These are phyloP conservation scores for Gossypium lobatum DNA, from an alignment of 441 rosid species.

Conservation along the genomic window DNA sequence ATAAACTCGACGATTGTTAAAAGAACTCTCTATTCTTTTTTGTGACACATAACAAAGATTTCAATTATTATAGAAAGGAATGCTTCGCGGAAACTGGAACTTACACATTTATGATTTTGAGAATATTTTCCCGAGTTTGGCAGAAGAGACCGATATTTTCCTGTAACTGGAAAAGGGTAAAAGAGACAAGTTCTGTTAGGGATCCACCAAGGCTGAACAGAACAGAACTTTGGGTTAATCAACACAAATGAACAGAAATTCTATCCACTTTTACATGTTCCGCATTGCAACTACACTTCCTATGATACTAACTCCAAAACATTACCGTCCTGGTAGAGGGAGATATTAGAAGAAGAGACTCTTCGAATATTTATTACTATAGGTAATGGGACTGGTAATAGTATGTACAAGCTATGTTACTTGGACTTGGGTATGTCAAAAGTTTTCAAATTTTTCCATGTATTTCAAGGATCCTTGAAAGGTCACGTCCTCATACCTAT, in stretches of 20 bases:
- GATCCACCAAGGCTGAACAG: not conserved
- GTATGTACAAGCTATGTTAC: not conserved
- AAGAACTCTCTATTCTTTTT: not conserved
- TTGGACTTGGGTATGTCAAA: not conserved
- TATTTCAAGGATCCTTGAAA: not conserved
- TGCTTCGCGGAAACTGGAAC: conserved; percentile 14
- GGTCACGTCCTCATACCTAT: not conserved
- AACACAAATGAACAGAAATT: not conserved
- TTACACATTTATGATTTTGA: conserved; percentile 38
- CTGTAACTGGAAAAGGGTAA: conserved; percentile 28
- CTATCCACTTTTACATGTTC: not conserved
- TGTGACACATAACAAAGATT: not conserved
- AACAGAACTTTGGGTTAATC: not conserved
- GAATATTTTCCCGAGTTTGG: conserved; percentile 37
- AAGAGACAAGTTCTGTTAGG: not conserved
- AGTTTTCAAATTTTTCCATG: not conserved
- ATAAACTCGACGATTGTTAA: not conserved
- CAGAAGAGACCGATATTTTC: conserved; percentile 42
- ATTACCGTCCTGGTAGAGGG: not conserved
- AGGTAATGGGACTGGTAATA: not conserved
- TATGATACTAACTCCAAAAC: not conserved
- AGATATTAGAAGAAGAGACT: not conserved
- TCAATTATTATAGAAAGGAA: not conserved
- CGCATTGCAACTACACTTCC: not conserved
- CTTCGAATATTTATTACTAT: not conserved